phyloP scores from a whole-genome alignment of 2,329 filamentous ascomycete genomes.

The Exophiala calicioides region DNA sequence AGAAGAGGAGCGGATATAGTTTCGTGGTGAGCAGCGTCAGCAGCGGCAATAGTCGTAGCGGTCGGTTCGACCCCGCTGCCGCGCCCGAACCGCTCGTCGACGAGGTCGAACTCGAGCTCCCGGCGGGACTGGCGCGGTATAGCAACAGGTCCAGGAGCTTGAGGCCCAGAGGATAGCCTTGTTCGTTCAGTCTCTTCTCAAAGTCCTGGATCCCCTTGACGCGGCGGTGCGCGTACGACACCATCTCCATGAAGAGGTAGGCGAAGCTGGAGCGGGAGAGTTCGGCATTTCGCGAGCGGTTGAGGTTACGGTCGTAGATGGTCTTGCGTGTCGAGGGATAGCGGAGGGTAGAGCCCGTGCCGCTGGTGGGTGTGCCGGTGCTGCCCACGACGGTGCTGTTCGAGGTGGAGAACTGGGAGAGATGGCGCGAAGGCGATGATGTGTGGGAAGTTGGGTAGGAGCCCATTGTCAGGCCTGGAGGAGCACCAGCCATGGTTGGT shows the following conservation, averaged over 20 bases:
- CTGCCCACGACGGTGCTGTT: slow-evolving; percentile 20
- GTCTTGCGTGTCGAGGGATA: slow-evolving; percentile 93
- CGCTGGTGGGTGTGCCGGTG: slow-evolving; percentile 53
- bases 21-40: slow-evolving; percentile 94
- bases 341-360: slow-evolving; percentile 57
- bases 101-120: slow-evolving; percentile 79
- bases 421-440: slow-evolving; percentile 27
- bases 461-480: slow-evolving; percentile 12
- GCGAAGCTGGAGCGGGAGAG: slow-evolving; percentile 92
- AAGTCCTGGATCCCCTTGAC: slow-evolving; percentile 93
- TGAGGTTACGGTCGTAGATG: slow-evolving; percentile 94
- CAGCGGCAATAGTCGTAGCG: slow-evolving; percentile 83
- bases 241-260: slow-evolving; percentile 95
- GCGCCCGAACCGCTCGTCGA: slow-evolving; percentile 67
- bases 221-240: slow-evolving; percentile 85
- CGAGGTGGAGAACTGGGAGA: slow-evolving; percentile 24
- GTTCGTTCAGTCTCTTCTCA: slow-evolving; percentile 83
- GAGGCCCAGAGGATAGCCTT: slow-evolving; percentile 91
- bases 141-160: slow-evolving; percentile 94
- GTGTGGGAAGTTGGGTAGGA: slow-evolving; percentile 28
- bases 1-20: slow-evolving; percentile 90
- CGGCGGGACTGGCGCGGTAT: slow-evolving; percentile 77
- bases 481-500: slow-evolving; percentile 8
- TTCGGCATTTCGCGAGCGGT: slow-evolving; percentile 83
- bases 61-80: slow-evolving; percentile 65